Evolutionary conservation across 129 eudicot genomes (phyloP), one percentile per base, ranked within the genome.

Genomic region (Scalesia atractyloides): DNA sequence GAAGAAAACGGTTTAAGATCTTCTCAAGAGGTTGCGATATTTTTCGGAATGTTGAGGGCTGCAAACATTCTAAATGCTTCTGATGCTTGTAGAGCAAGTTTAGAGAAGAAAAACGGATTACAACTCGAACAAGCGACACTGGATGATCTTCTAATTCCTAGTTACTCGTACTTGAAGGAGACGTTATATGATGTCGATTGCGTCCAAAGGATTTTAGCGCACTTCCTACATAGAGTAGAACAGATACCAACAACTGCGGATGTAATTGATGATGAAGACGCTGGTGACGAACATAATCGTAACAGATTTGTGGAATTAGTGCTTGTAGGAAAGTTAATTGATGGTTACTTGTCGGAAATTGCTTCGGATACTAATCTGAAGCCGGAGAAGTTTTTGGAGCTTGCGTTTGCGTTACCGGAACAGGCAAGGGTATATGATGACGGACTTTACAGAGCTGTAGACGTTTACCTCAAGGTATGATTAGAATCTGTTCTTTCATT

Each of bases 181-280:
- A 95, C 99, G n/a, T 51, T 95, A 50, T 95, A 95, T 66, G 97
- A 95, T 59, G 93, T 90, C 17, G 97, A 90, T 4, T 95, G 97
- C 49, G 89, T 95, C 24, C 88, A 90, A 70, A 80, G 99, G 78
- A 95, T 95, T 34, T 51, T 95, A 39, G 70, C 84, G 15, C 79
- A 78, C 73, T 95, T 81, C 70, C 84, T 94, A 13, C 80, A 53
- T 49, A 81, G 72, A 10, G 58, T 85, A 15, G 84, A 81, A 49
- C 83, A 76, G 47, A 64, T 68, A 46, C 47, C 87, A 3, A 52
- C 87, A 5, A 58, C 48, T 11, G 44, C 54, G 13, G 81, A 69
- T 19, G 77, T 58, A 2, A 76, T 68, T 59, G 12, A 16, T 7
- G 60, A 41, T n/a, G 70, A 50, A 30, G 77, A 62, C 8, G 79